Evolutionary conservation across 768 basidiomycete genomes (phyloP), one percentile per base, ranked within the genome.

Genomic region (Neoboletus subvelutipes): DNA sequence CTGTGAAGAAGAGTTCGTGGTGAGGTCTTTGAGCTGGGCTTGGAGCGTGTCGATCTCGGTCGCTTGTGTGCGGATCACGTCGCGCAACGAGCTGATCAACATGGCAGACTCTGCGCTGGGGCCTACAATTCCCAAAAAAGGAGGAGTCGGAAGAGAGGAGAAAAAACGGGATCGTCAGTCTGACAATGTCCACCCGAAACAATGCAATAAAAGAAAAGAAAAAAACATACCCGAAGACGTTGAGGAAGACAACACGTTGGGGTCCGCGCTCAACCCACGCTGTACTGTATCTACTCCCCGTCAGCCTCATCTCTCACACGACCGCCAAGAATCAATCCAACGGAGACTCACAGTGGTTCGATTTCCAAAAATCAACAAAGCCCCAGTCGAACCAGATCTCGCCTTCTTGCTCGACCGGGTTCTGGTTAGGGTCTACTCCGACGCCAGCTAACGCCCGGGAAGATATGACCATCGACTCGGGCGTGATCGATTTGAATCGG

Each of bases 361-460:
- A 94, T 76, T 98, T 98, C 90, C 93, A 95, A 71, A 98, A 99
- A 72, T 99, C 97, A 7, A 97, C 85, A 73, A 98, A 98, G 0
- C 88, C 83, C 93, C 95, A 98, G 71, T 98, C 95, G 67, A 98
- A 91, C 97, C 97, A 98, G 39, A 97, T 80, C 73, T 94, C 93
- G 28, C 85, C 90, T 65, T 91, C 88, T 59, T 84, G 84, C 50
- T 77, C 75, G 20, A 58, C 58, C 29, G 75, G 64, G 5, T 33
- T 57, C 22, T 54, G 55, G 42, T 54, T 39, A 2, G 48, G 54
- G 17, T 20, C 54, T 4, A 36, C n/a, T 1, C 58, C 57, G 18
- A 33, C 13, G 7, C 33, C 10, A 20, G 36, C 1, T 13, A 34
- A 31, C 20, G 71, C 65, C 28, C 84, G 80, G 58, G 80, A 81